phyloP scores from a whole-genome alignment of 192 early-diverging fungal genomes.

The Thoreauomyces humboldtii region DNA sequence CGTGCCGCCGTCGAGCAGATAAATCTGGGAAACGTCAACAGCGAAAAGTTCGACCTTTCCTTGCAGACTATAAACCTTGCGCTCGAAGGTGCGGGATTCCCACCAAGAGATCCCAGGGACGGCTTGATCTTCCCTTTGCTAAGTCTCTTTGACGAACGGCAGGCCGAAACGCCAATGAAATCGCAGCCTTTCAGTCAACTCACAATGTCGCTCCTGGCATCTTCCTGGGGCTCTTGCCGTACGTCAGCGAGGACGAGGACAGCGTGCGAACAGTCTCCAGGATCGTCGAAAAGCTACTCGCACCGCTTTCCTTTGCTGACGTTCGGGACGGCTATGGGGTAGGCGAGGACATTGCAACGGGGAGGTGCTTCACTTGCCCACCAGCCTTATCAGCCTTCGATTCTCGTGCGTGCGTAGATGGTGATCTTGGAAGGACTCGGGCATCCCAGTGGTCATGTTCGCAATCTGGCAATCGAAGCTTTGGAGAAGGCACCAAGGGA shows the following conservation, averaged over 20 bases:
- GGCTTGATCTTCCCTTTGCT: too few relatives aligned
- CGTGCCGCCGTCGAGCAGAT: too few relatives aligned
- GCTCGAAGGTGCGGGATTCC: slow-evolving; percentile 7
- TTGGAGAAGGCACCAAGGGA: slow-evolving; percentile 41
- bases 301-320: neutral
- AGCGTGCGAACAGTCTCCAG: neutral
- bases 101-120: too few relatives aligned
- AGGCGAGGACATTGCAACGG: too few relatives aligned
- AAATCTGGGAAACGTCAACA: too few relatives aligned
- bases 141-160: too few relatives aligned
- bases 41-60: neutral
- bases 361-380: too few relatives aligned
- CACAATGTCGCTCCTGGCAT: neutral
- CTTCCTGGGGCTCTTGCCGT: neutral
- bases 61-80: slow-evolving; percentile 10
- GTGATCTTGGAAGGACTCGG: slow-evolving; percentile 9
- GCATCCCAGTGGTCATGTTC: slow-evolving; percentile 15
- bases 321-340: neutral
- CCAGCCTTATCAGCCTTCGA: too few relatives aligned
- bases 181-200: neutral
- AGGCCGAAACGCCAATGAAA: too few relatives aligned
- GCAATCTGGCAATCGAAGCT: slow-evolving; percentile 39
- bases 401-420: too few relatives aligned
- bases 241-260: neutral
- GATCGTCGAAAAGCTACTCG: slow-evolving; percentile 4